Evolutionary conservation across 495 filamentous ascomycete species (phyloP), one percentile per base, ranked within the genome.

Genomic region (Daldinia decipiens): DNA sequence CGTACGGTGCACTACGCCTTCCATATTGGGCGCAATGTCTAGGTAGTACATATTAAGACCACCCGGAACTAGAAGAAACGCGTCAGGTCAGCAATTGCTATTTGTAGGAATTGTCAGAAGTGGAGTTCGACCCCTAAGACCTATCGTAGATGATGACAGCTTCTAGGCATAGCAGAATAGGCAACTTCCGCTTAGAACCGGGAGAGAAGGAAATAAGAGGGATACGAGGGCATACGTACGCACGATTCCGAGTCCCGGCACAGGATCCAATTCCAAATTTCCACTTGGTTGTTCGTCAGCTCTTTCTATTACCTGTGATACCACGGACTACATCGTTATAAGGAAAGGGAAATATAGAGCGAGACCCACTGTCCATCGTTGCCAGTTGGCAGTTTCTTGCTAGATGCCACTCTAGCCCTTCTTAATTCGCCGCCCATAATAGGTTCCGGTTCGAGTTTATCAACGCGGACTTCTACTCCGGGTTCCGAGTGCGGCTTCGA

Each of bases 41-140:
- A 74, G n/a, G 58, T 74, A 70, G 32, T 76, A 77, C 63, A 76
- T 55, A 50, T 79, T 71, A 26, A 74, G 60, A 27, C 73, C 73
- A 3, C 72, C 70, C 27, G 74, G 73, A 39, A 76, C 57, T 63
- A 70, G 40, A 57, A 65, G 36, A 57, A 65, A 53, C 27, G 56
- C 31, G 51, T 59, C 17, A 39, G 63, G 40, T 72, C 66, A 69
- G 70, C 65, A 60, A 45, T 47, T 19, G 32, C 59, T 47, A 62
- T 62, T 61, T 66, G 52, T 24, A 19, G 58, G 32, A 62, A 50
- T 45, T 50, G 59, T 72, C 21, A 63, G 59, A 55, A 40, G 64
- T 60, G 45, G 54, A 53, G 45, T 52, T 36, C 19, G 27, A 24
- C 21, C 38, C 32, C 61, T 11, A 24, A 61, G 31, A 26, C 15